Conservation (phyloP, 179 eudicot genomes). For the Drosera spatulata region DNA sequence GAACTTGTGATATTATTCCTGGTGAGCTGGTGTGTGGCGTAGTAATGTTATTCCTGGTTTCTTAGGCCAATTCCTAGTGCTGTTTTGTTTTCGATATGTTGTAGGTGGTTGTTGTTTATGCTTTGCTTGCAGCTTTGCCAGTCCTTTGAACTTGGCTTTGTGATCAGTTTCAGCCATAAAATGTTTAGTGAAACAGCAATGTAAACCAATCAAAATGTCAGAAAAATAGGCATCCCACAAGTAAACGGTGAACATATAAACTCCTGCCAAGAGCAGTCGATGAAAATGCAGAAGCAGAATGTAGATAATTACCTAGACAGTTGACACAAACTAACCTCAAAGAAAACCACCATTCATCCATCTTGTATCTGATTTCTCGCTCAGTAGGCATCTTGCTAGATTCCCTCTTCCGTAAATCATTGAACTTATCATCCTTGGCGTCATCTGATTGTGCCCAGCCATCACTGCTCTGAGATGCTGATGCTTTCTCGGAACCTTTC, state of each 20-base stretch:
- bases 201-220: too few species aligned
- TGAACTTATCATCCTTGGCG: slow-evolving; percentile 46
- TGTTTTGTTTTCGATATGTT: too few species aligned
- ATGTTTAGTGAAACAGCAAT: too few species aligned
- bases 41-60: too few species aligned
- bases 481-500: slow-evolving; percentile 31
- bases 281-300: slow-evolving; percentile 1
- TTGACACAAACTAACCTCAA: slow-evolving; percentile 18
- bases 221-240: too few species aligned
- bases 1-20: too few species aligned
- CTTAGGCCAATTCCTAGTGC: too few species aligned
- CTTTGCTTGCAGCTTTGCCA: too few species aligned
- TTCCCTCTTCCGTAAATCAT: slow-evolving; percentile 30
- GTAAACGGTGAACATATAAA: neutral
- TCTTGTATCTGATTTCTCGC: slow-evolving; percentile 35
- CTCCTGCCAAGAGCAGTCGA: slow-evolving; percentile 2
- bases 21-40: too few species aligned
- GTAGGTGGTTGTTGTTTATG: too few species aligned
- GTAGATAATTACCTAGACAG: neutral
- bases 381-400: slow-evolving; percentile 23
- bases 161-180: too few species aligned
- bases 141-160: too few species aligned
- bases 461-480: slow-evolving; percentile 35
- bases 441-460: slow-evolving; percentile 87
- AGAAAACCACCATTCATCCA: slow-evolving; percentile 71